These are phyloP conservation scores for Galium porrigens DNA, from an alignment of 305 asterid genomes.

Conservation along the genomic window DNA sequence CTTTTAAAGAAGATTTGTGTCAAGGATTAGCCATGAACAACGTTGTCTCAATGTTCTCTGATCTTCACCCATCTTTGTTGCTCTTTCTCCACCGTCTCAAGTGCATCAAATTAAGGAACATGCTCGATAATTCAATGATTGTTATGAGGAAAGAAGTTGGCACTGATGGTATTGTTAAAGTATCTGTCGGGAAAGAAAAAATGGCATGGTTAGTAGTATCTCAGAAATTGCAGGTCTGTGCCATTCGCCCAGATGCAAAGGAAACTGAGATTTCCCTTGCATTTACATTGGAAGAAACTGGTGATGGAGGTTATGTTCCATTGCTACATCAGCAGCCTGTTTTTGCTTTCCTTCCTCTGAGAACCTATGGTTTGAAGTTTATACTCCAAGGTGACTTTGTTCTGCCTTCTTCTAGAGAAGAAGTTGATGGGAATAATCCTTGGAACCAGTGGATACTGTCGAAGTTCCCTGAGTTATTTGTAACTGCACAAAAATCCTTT, in stretches of 20 bases:
- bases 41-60: slow-evolving; percentile 69
- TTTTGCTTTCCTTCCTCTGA: slow-evolving; percentile 87
- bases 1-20: slow-evolving; percentile 44
- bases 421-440: slow-evolving; percentile 82
- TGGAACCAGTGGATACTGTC: slow-evolving; percentile 96
- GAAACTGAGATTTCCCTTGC: slow-evolving; percentile 78
- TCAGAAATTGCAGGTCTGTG: slow-evolving; percentile 38
- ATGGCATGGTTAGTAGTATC: slow-evolving; percentile 85
- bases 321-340: slow-evolving; percentile 72
- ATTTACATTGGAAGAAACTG: slow-evolving; percentile 51
- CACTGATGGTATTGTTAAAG: slow-evolving; percentile 63
- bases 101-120: slow-evolving; percentile 62
- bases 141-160: slow-evolving; percentile 67
- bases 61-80: slow-evolving; percentile 73
- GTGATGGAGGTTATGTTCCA: slow-evolving; percentile 48
- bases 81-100: slow-evolving; percentile 85
- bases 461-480: slow-evolving; percentile 77
- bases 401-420: slow-evolving; percentile 94
- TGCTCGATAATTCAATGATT: slow-evolving; percentile 43
- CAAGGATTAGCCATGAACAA: slow-evolving; percentile 45
- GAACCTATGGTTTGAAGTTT: slow-evolving; percentile 82
- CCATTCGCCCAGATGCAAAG: slow-evolving; percentile 48
- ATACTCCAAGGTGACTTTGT: slow-evolving; percentile 88
- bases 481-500: slow-evolving; percentile 54
- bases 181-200: slow-evolving; percentile 52